Percentiles rank a stretch among this genome's conserved stretches.
Conservation (phyloP, 1,139 yeast species). For the Geotrichum fermentans region DNA sequence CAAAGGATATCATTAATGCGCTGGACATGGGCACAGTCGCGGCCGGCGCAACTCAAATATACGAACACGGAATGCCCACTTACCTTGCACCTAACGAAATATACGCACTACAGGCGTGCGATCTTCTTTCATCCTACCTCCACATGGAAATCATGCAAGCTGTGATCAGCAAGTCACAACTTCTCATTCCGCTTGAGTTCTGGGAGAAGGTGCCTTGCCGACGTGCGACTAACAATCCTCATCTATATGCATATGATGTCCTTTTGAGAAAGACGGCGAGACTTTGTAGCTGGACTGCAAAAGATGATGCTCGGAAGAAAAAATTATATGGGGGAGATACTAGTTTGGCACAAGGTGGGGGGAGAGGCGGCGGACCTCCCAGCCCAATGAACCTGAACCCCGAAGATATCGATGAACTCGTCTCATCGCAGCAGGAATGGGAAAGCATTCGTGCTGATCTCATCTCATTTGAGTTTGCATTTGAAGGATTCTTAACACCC, state of each 20-base stretch:
- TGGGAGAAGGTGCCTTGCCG: slow-evolving; percentile 12
- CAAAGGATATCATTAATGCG: slow-evolving; percentile 16
- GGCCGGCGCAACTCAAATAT: slow-evolving; percentile 2
- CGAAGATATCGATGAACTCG: background rate
- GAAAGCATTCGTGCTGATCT: background rate
- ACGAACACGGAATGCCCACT: background rate
- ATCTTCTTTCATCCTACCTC: slow-evolving; percentile 13
- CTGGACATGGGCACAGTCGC: slow-evolving; percentile 9
- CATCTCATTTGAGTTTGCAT: background rate
- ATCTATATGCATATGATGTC: slow-evolving; percentile 5
- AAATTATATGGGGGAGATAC: background rate
- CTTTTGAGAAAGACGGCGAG: background rate
- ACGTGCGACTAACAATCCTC: background rate
- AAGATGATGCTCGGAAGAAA: slow-evolving; percentile 11
- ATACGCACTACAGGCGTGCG: slow-evolving; percentile 11
- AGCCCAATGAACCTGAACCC: background rate
- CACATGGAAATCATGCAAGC: slow-evolving; percentile 22
- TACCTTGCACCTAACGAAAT: slow-evolving; percentile 5
- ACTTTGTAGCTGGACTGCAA: slow-evolving; percentile 4
- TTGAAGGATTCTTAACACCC: background rate
- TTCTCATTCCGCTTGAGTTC: slow-evolving; percentile 10
- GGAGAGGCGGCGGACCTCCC: background rate
- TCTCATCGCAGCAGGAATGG: background rate
- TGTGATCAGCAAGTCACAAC: slow-evolving; percentile 14
- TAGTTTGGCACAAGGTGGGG: too few species aligned